phyloP scores from a whole-genome alignment of 1,139 yeast species.

The Debaryomyces sp. region DNA sequence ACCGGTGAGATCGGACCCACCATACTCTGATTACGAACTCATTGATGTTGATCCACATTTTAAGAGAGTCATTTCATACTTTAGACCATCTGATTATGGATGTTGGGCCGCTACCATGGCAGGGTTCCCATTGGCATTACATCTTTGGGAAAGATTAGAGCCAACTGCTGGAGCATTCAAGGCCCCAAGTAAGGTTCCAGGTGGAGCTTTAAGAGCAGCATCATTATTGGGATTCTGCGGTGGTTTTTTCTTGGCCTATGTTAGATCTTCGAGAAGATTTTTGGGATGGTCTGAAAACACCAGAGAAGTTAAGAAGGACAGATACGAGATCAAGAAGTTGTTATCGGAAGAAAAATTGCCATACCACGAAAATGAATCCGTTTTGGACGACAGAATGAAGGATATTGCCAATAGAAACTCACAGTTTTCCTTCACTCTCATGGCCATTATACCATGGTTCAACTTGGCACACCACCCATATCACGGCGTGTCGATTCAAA shows the following conservation, averaged over 20 bases:
- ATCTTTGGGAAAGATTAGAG: conserved; percentile 64
- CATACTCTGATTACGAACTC: conserved; percentile 48
- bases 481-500: conserved; percentile 76
- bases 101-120: conserved; percentile 68
- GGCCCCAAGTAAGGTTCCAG: conserved; percentile 55
- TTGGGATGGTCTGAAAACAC: conserved; percentile 78
- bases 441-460: conserved; percentile 80
- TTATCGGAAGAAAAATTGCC: conserved; percentile 71
- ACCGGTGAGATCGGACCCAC: conserved; percentile 49
- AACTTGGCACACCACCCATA: conserved; percentile 80
- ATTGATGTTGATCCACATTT: conserved; percentile 86
- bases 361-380: conserved; percentile 59
- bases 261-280: conserved; percentile 67
- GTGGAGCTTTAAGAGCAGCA: conserved; percentile 60
- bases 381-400: conserved; percentile 70
- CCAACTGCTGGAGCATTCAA: conserved; percentile 64
- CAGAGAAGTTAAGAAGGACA: conserved; percentile 71
- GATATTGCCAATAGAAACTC: conserved; percentile 81
- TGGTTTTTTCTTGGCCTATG: conserved; percentile 73
- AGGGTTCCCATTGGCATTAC: conserved; percentile 63
- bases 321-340: conserved; percentile 71
- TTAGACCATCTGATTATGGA: conserved; percentile 68
- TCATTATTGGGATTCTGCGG: conserved; percentile 66
- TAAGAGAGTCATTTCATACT: conserved; percentile 68
- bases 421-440: conserved; percentile 64